These are phyloP conservation scores for Raphanus raphanistrum DNA, from an alignment of 345 rosid genomes.

Conservation along the genomic window DNA sequence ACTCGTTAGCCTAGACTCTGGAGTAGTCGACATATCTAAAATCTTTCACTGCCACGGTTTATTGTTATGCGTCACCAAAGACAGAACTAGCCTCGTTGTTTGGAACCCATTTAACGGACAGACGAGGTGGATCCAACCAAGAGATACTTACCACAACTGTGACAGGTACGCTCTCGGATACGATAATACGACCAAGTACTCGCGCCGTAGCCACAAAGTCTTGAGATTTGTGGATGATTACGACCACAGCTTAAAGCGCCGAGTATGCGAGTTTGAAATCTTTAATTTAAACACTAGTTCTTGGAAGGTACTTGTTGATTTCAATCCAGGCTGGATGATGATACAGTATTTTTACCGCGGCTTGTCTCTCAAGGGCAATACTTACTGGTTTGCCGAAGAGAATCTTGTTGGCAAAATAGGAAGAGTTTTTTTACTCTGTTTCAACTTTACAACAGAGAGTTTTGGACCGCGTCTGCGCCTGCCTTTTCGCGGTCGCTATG, in stretches of 20 bases:
- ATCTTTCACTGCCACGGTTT: background rate
- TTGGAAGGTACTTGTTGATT: conserved; percentile 1
- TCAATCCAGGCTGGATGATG: background rate
- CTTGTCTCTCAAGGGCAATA: background rate
- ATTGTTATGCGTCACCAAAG: background rate
- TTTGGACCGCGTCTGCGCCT: background rate
- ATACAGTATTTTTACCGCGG: background rate
- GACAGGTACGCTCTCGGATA: background rate
- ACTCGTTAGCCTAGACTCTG: background rate
- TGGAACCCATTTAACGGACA: background rate
- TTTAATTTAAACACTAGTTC: background rate
- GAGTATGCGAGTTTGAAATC: background rate
- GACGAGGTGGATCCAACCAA: background rate
- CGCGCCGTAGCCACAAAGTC: too few relatives aligned
- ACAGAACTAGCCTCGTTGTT: background rate
- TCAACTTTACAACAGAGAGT: background rate
- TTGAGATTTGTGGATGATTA: too few relatives aligned
- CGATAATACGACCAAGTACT: background rate
- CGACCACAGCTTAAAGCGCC: too few relatives aligned
- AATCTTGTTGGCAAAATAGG: too few relatives aligned
- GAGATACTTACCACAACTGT: background rate
- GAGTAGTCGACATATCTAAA: background rate
- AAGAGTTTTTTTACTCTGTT: background rate
- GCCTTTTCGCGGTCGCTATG: background rate
- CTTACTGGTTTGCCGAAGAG: background rate